Conservation (phyloP, 768 basidiomycete genomes). For the Hygrocybe coccinea region DNA sequence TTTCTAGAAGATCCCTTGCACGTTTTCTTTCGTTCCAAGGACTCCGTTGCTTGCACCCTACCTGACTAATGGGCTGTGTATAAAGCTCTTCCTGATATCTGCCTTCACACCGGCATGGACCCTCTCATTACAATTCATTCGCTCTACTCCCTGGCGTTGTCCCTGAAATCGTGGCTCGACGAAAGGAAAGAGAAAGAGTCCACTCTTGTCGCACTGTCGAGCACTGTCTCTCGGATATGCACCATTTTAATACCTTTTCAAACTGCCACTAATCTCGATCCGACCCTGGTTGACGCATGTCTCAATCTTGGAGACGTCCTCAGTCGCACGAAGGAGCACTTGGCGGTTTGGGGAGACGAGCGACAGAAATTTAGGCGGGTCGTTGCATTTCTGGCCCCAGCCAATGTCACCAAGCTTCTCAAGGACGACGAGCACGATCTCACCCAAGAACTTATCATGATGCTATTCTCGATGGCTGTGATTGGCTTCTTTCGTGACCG, state of each 20-base stretch:
- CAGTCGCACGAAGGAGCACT: constrained; percentile 15
- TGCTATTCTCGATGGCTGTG: constrained; percentile 16
- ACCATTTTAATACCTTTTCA: constrained; percentile 13
- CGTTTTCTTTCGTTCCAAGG: too few relatives aligned
- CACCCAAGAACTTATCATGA: constrained; percentile 20
- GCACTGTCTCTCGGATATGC: constrained; percentile 11
- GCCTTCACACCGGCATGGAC: constrained; percentile 9
- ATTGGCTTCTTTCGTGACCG: constrained; percentile 13
- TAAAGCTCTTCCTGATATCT: too few relatives aligned
- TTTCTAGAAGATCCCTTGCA: too few relatives aligned
- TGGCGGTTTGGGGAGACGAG: constrained; percentile 1
- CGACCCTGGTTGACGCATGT: constrained; percentile 14
- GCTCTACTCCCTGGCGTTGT: constrained; percentile 14
- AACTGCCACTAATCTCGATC: constrained; percentile 10
- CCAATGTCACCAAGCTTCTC: constrained; percentile 15
- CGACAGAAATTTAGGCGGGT: constrained; percentile 4
- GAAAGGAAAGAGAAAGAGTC: constrained; percentile 16
- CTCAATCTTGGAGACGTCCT: constrained; percentile 17
- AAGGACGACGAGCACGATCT: constrained; percentile 22
- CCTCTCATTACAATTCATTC: constrained; percentile 10
- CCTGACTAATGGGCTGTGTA: too few relatives aligned
- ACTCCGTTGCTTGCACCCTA: too few relatives aligned
- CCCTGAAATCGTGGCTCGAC: constrained; percentile 15
- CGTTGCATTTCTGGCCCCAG: constrained; percentile 20
- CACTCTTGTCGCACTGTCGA: constrained; percentile 8